Percentiles rank a stretch among this genome's conserved stretches.
Conservation (phyloP, 768 basidiomycete species). For the Naematelia aurantialba region DNA sequence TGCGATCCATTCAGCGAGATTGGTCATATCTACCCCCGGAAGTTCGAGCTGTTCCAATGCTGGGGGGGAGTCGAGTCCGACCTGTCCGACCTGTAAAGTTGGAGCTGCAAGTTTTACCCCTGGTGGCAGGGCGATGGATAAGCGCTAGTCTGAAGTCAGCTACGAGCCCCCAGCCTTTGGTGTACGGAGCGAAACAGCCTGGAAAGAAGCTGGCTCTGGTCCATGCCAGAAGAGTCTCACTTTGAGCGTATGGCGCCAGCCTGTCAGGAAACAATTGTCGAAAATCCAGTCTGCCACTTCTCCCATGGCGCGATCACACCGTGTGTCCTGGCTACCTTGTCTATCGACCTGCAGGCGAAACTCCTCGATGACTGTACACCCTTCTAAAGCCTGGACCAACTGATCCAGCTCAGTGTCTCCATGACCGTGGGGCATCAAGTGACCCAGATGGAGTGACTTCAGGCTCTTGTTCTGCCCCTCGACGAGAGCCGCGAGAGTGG, state of each 20-base stretch:
- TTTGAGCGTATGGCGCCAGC: slow-evolving; percentile 23
- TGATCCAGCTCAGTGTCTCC: slow-evolving; percentile 8
- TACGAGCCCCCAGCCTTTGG: no score
- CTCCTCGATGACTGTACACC: slow-evolving; percentile 13
- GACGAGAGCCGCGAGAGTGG: slow-evolving; percentile 17
- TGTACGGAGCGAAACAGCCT: no score
- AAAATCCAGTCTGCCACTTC: slow-evolving; percentile 13
- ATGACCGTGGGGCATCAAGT: slow-evolving; percentile 9
- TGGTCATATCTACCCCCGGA: slow-evolving; percentile 12
- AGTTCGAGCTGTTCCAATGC: slow-evolving; percentile 30
- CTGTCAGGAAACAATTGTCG: slow-evolving; percentile 6
- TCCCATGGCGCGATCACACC: slow-evolving; percentile 20
- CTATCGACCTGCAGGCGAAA: slow-evolving; percentile 17
- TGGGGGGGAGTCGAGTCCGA: neutral
- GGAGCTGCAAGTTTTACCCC: slow-evolving; percentile 7
- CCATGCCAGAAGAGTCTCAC: slow-evolving; percentile 13
- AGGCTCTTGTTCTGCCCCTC: slow-evolving; percentile 15
- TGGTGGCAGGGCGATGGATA: neutral
- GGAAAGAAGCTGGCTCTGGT: no score
- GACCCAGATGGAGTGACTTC: slow-evolving; percentile 17
- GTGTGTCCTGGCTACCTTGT: slow-evolving; percentile 10
- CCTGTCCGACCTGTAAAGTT: slow-evolving; percentile 1
- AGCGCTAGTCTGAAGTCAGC: neutral
- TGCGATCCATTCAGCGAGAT: slow-evolving; percentile 6
- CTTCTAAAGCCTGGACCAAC: slow-evolving; percentile 8